phyloP scores from a whole-genome alignment of 768 basidiomycete genomes.

The Macrolepiota albuminosa region DNA sequence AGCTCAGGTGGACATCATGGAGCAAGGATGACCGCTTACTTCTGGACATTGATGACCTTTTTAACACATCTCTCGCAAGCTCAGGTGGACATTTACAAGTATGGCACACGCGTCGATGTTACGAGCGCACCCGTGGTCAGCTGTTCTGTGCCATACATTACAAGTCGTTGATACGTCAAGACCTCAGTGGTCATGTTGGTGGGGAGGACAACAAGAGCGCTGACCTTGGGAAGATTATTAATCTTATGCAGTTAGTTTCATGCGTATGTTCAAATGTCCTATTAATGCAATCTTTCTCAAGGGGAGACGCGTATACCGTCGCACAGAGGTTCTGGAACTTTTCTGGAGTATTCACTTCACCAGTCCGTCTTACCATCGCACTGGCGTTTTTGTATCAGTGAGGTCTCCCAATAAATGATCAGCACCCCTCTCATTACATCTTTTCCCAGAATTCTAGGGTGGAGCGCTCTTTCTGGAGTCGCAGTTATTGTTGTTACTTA shows the following conservation, averaged over 20 bases:
- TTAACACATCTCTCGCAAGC: conserved; percentile 63
- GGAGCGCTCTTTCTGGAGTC: conserved; percentile 72
- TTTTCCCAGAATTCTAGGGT: conserved; percentile 58
- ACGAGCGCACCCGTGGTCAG: conserved; percentile 68
- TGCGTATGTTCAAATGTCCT: not conserved
- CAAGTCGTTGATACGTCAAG: conserved; percentile 58
- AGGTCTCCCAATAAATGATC: conserved; percentile 15
- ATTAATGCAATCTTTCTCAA: conserved; percentile 20
- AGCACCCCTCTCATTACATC: not conserved
- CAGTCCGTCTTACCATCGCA: conserved; percentile 62
- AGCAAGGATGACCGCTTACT: conserved; percentile 42
- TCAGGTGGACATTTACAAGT: conserved; percentile 52
- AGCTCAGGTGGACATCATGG: conserved; percentile 57
- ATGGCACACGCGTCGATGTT: conserved; percentile 68
- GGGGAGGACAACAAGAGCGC: conserved; percentile 38
- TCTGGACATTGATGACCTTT: conserved; percentile 58
- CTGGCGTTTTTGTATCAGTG: conserved; percentile 70
- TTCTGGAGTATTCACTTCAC: conserved; percentile 56
- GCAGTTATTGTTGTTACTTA: conserved; percentile 58
- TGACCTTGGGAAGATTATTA: conserved; percentile 67
- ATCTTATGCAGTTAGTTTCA: conserved; percentile 61
- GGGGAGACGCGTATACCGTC: conserved; percentile 68
- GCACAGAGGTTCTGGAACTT: conserved; percentile 73
- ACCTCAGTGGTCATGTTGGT: conserved; percentile 45
- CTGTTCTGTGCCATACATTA: conserved; percentile 68